Base-by-base conservation (phyloP, 805 yeast genomes). In the Candida mattraensis region DNA sequence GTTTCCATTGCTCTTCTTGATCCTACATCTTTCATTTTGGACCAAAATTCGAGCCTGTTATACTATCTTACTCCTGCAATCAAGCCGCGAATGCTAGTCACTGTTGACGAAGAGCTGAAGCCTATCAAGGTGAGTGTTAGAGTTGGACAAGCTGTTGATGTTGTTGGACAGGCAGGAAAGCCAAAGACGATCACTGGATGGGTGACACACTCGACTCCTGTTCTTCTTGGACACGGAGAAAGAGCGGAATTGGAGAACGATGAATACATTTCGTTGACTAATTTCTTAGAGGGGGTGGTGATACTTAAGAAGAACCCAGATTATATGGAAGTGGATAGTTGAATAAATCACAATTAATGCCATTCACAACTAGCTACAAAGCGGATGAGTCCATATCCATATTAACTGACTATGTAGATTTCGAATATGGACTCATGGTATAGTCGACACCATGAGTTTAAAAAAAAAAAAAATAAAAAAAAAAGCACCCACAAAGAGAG, bases 121-220 rank as follows among this genome's bases (percentile, higher is more conserved):
- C 96, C 96, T 23, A 67, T 93, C 44, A 91, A 91, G 69, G 98
- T 93, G 7, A 91, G 87, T 49, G 99, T 93, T 7, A 78, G 99
- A 58, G 98, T 93, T 19, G 99, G 99, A 45, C 97, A 91, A 66
- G 98, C 99, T 5, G 98, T 93, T 18, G 99, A 93, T 60, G 87
- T 89, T 24, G 98, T 93, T 44, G 99, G 99, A 21, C 98, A 91
- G 63, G 99, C 98, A 0, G 99, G 99, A 67, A 87, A 87, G 52
- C 99, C 99, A 31, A 93, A 93, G 71, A 89, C 97, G 9, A 93
- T 93, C 30, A 93, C 99, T 4, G 99, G 99, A 23, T 93, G 99
- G 99, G 98, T 93, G 14, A 93, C 99, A 1, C 99, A 93, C 56
- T 85, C 93, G 5, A 93, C 99, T 0, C 99, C 99, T 0, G 99